phyloP scores from a whole-genome alignment of 371 early-diverging fungal genomes.

The Mortierella sp. region DNA sequence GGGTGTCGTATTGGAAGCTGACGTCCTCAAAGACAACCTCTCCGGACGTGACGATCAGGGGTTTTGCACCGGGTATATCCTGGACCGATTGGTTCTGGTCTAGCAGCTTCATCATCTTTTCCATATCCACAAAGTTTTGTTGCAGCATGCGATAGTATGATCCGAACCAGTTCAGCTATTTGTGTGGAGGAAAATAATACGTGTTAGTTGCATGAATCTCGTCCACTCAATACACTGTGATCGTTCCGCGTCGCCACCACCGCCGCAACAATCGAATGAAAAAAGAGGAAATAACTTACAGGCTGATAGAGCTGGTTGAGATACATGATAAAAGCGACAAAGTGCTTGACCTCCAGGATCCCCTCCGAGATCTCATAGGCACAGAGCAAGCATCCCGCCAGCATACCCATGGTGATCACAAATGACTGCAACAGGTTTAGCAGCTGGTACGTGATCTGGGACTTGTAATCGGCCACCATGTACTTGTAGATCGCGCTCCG shows the following conservation, averaged over 20 bases:
- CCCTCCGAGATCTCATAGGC: slow-evolving; percentile 84
- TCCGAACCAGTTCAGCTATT: slow-evolving; percentile 67
- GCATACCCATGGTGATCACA: slow-evolving; percentile 86
- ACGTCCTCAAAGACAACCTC: slow-evolving; percentile 70
- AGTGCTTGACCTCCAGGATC: slow-evolving; percentile 82
- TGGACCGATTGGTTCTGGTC: slow-evolving; percentile 65
- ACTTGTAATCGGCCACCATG: slow-evolving; percentile 87
- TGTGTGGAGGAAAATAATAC: neutral
- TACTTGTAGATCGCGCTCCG: slow-evolving; percentile 79
- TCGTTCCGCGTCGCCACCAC: too few relatives aligned
- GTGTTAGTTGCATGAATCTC: neutral
- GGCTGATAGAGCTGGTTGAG: slow-evolving; percentile 84
- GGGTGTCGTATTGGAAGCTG: slow-evolving; percentile 68
- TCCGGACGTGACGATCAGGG: slow-evolving; percentile 46
- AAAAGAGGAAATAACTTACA: slow-evolving; percentile 51
- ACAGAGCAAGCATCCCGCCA: slow-evolving; percentile 83
- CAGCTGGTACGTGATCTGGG: slow-evolving; percentile 77
- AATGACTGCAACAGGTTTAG: slow-evolving; percentile 89
- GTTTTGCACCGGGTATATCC: slow-evolving; percentile 59
- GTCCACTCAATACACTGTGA: too few relatives aligned
- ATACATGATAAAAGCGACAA: slow-evolving; percentile 89
- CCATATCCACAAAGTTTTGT: slow-evolving; percentile 82
- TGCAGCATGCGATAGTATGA: slow-evolving; percentile 56
- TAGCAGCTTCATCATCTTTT: slow-evolving; percentile 77
- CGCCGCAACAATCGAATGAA: neutral